Base-by-base conservation (phyloP, 176 grass and related monocot species). In the Tillandsia leiboldiana region DNA sequence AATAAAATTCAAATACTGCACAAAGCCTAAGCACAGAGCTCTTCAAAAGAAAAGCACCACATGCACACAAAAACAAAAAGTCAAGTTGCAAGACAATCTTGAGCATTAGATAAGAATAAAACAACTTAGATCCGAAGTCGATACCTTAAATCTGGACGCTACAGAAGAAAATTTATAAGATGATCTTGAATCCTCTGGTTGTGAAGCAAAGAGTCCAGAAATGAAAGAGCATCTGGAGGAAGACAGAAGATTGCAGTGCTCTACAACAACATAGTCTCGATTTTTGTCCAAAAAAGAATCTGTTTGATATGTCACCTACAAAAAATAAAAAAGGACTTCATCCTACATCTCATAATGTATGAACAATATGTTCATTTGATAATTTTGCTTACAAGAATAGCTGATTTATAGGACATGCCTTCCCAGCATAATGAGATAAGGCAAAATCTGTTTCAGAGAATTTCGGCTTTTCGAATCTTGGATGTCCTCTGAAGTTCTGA, bases 121-220 rank as follows among this genome's bases (percentile, higher is more conserved):
- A 13, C 9, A 52, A 23, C 9, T 48, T 58, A 73, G 54, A 59
- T 7, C 14, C 9, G 4, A 18, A 59, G 20, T 59, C 20, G 52
- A 66, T 78, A 96, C 91, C 91, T 90, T 96, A 73, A 90, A 96
- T 80, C 91, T 83, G 28, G 87, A 96, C 78, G 84, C 91, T 69
- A 96, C 84, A 71, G 91, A 96, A 80, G 87, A 90, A 80, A 96
- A 90, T 70, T 96, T 96, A 75, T 85, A 90, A 68, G 91, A 96
- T 58, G 91, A 90, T 90, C 88, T 96, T 59, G 81, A 90, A 83
- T 96, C 87, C 63, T 96, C 87, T 78, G 86, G 81, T 62, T 81
- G 64, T 15, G 74, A 80, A 87, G 51, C 56, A 84, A 96, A 90
- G 48, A 96, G 84, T 26, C 84, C 74, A 83, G 91, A 90, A 72